Conservation (phyloP, 306 rosid species). For the Coriaria nepalensis region DNA sequence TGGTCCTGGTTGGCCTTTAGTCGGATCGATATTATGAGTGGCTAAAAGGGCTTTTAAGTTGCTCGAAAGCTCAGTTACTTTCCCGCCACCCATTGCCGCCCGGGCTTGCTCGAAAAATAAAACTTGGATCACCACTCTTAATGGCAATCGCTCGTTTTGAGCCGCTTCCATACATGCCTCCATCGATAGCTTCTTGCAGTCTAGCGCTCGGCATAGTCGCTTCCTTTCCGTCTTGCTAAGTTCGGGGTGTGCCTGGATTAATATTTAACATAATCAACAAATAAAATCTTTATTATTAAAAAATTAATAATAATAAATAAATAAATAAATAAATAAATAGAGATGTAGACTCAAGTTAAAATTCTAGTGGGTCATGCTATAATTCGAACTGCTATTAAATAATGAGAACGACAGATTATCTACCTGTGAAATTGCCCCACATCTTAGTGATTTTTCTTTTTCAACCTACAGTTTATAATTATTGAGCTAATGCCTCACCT, state of each 20-base stretch:
- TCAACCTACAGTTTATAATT: conserved; percentile 4
- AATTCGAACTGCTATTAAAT: conserved; percentile 35
- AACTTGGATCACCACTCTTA: conserved; percentile 93
- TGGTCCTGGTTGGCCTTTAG: conserved; percentile 42
- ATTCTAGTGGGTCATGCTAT: conserved; percentile 45
- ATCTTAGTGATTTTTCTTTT: conserved; percentile 28
- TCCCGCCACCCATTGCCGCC: conserved; percentile 61
- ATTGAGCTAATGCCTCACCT: no score
- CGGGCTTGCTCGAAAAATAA: conserved; percentile 95
- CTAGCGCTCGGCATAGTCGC: conserved; percentile 68
- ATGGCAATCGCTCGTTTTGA: conserved; percentile 89
- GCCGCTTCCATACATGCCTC: conserved; percentile 99
- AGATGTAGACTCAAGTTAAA: conserved; percentile 11
- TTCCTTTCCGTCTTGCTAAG: conserved; percentile 90
- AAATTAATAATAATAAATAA: not conserved
- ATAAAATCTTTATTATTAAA: not conserved
- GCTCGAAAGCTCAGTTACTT: conserved; percentile 63
- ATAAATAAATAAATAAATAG: not conserved
- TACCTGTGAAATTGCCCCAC: conserved; percentile 41
- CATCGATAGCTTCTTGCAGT: conserved; percentile 92
- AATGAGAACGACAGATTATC: conserved; percentile 48
- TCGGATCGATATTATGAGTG: conserved; percentile 63
- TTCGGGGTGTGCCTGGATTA: conserved; percentile 78
- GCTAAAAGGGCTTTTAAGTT: conserved; percentile 75
- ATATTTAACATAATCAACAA: conserved; percentile 5